Evolutionary conservation across 2,329 filamentous ascomycete species (phyloP).

Genomic region (Botrytis cinerea): DNA sequence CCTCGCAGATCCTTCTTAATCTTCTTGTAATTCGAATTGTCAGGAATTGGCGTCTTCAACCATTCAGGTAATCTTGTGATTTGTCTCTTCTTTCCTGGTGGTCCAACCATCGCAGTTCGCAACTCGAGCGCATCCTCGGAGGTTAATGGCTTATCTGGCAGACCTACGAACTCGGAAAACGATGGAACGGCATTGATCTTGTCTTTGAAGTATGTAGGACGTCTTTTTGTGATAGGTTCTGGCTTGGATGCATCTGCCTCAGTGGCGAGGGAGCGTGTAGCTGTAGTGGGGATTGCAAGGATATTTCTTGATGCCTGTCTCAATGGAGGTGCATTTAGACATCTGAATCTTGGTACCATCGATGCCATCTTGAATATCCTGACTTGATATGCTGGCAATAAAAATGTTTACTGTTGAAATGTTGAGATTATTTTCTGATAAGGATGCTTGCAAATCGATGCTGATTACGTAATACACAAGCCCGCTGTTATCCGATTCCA

Average conservation of each 20-base stretch:
- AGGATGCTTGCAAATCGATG: constrained; percentile 14
- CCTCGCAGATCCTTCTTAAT: constrained; percentile 93
- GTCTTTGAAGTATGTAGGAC: constrained; percentile 44
- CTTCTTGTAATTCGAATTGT: constrained; percentile 81
- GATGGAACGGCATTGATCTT: constrained; percentile 50
- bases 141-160: constrained; percentile 48
- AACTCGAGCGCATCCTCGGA: constrained; percentile 59
- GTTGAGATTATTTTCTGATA: constrained; percentile 25
- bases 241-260: constrained; percentile 37
- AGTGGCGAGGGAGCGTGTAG: constrained; percentile 37
- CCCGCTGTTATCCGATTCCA: neutral
- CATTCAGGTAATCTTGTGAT: constrained; percentile 81
- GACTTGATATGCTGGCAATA: neutral
- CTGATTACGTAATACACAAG: constrained; percentile 2
- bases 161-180: constrained; percentile 58
- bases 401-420: neutral
- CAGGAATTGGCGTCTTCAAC: constrained; percentile 95
- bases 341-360: constrained; percentile 36
- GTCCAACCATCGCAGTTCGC: constrained; percentile 64
- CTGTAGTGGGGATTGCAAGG: constrained; percentile 27
- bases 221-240: constrained; percentile 34
- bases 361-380: constrained; percentile 32
- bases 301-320: constrained; percentile 33
- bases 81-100: constrained; percentile 61
- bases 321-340: constrained; percentile 38